Conservation (phyloP, 2,329 filamentous ascomycete species). For the Thermoascus crustaceus region DNA sequence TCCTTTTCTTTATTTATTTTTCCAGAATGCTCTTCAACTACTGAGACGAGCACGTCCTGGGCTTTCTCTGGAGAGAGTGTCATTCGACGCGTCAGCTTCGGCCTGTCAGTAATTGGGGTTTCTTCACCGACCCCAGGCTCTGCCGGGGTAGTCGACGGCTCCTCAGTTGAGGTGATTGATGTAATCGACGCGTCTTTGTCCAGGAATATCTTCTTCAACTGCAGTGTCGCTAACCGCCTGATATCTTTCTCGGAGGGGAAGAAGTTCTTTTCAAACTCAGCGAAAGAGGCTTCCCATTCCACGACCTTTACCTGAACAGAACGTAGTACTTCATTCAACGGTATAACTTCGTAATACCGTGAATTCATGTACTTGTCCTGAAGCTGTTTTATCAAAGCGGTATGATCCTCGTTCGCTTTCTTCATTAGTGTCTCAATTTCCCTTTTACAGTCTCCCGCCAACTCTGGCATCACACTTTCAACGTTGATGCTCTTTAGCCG, state of each 20-base stretch:
- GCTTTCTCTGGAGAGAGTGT: constrained; percentile 54
- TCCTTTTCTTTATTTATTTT: constrained; percentile 21
- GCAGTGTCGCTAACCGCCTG: constrained; percentile 78
- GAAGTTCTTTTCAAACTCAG: constrained; percentile 85
- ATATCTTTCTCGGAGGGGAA: constrained; percentile 95
- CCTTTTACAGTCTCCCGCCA: constrained; percentile 68
- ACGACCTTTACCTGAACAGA: constrained; percentile 88
- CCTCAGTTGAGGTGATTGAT: constrained; percentile 62
- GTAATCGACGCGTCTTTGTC: constrained; percentile 75
- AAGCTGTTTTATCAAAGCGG: constrained; percentile 63
- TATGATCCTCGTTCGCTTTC: constrained; percentile 76
- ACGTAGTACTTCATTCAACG: constrained; percentile 78
- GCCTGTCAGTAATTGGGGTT: constrained; percentile 20
- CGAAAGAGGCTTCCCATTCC: constrained; percentile 86
- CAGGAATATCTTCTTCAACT: constrained; percentile 89
- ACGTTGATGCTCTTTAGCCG: constrained; percentile 83
- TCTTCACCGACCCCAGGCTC: constrained; percentile 23
- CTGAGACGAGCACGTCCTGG: constrained; percentile 55
- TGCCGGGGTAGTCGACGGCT: constrained; percentile 44
- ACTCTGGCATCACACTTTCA: constrained; percentile 82
- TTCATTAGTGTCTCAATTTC: constrained; percentile 73
- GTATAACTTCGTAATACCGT: constrained; percentile 94
- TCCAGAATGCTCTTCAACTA: constrained; percentile 54
- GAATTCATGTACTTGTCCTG: constrained; percentile 89
- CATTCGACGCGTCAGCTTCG: constrained; percentile 30